Evolutionary conservation across 2,329 filamentous ascomycete genomes (phyloP), one percentile per base, ranked within the genome.

Genomic region (Neobulgaria alba): DNA sequence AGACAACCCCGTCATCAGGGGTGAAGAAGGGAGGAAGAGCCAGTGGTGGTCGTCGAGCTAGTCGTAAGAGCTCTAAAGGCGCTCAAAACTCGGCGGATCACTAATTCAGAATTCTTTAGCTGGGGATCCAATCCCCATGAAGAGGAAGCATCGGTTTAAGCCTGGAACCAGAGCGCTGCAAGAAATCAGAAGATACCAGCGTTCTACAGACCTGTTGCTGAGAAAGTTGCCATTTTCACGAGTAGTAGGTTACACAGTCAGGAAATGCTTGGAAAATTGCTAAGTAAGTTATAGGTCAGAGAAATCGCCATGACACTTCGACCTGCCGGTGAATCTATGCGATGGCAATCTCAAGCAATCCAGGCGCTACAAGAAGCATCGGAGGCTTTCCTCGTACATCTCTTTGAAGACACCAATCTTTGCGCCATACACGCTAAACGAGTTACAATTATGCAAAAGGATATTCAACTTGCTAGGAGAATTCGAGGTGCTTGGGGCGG

Each of bases 391-490:
- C 73, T 96, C 53, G 85, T 96, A 44, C 89, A 94, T 60, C 71
- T 96, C n/a, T 95, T 96, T 59, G 89, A 95, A 62, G 87, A 94
- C 65, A 86, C 86, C 51, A 95, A 96, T 67, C 75, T 96, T 31
- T 95, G 90, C 67, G 92, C 90, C 48, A 89, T 96, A 55, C 90
- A 96, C 66, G 92, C 90, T 47, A 95, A 95, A 69, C 75, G 90
- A 61, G 88, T 96, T 39, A 96, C 90, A 29, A 94, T 95, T 56
- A 90, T 94, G 85, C 88, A 92, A 65, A 95, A 95, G 68, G 92
- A 96, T 64, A 95, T 98, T 56, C 90, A 95, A 67, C 75, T 96
- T 46, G 90, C 90, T 15, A 71, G 85, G 56, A 69, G 85, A 51
- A 88, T 90, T 65, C 72, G 85, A 38, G 85, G 85, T 10, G 74